phyloP scores from a whole-genome alignment of 305 asterid genomes.

The Fraxinus velutina region DNA sequence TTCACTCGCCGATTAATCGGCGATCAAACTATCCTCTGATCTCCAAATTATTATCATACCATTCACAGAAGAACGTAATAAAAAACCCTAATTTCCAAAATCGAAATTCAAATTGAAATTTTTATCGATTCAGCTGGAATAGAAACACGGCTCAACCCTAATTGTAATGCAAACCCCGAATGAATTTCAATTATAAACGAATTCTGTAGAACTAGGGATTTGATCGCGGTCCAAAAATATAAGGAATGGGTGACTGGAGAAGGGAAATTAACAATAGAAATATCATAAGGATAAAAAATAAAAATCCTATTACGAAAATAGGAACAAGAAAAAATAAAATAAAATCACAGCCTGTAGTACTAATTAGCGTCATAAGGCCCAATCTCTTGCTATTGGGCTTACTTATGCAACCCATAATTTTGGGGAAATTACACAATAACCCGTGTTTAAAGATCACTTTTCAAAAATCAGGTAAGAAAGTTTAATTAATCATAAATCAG shows the following conservation, averaged over 20 bases:
- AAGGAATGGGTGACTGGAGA: not conserved
- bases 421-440: no score
- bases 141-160: constrained; percentile 6
- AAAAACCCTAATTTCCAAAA: constrained; percentile 41
- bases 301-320: not conserved
- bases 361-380: not conserved
- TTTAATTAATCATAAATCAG: no score
- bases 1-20: constrained; percentile 93
- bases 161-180: constrained; percentile 5
- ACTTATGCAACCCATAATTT: not conserved
- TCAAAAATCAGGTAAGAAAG: no score
- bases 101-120: constrained; percentile 29
- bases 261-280: not conserved
- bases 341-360: not conserved
- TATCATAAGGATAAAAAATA: not conserved
- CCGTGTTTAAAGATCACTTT: no score
- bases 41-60: constrained; percentile 45
- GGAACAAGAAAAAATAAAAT: not conserved
- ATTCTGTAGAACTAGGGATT: not conserved
- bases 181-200: not conserved
- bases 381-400: not conserved
- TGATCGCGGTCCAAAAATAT: not conserved
- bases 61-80: constrained; percentile 12
- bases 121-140: constrained; percentile 28
- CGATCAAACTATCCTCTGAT: constrained; percentile 55